Evolutionary conservation across 139 green algal species (phyloP), one percentile per base, ranked within the genome.

Genomic region (Tetradesmus lagerheimii): DNA sequence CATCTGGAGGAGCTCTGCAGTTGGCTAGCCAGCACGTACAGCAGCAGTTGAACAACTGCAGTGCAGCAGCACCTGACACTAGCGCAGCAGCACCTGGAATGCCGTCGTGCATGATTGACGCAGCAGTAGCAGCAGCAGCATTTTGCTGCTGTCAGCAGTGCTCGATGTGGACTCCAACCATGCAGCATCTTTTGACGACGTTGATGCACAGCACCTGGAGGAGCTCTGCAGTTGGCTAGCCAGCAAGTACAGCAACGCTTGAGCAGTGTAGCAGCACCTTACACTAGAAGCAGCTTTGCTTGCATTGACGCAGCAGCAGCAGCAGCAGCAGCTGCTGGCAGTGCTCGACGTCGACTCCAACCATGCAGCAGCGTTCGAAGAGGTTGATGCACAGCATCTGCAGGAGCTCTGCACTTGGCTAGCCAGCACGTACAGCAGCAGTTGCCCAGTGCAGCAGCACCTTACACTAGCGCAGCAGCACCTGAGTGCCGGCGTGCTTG

Each of bases 291-390:
- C n/a, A n/a, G n/a, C n/a, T n/a, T n/a, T n/a, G n/a, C n/a, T n/a
- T n/a, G n/a, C n/a, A n/a, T n/a, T n/a, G n/a, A n/a, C n/a, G n/a
- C 66, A n/a, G 66, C 2, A 23, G 4, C 25, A 27, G 43, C 43
- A 50, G 9, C 9, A 9, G 6, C 9, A 15, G 43, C 43, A 50
- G 6, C 43, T 15, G 43, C 43, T 50, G 43, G 43, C 43, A 50
- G 94, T 96, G 38, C 84, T 96, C 47, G 94, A 96, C 50, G 45
- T 96, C 0, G 94, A 96, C 71, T 95, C 91, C 0, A 87, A 96
- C 67, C 16, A 88, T 12, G 83, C 92, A 1, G 93, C 87, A 0
- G 94, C 92, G 0, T 93, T 93, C 84, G 88, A 80, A 8, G 86
- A 0, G 64, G 78, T n/a, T 27, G 93, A 95, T 83, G 74, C 29